Conservation (phyloP, 2,329 filamentous ascomycete genomes). For the Niveomyces coronatus region DNA sequence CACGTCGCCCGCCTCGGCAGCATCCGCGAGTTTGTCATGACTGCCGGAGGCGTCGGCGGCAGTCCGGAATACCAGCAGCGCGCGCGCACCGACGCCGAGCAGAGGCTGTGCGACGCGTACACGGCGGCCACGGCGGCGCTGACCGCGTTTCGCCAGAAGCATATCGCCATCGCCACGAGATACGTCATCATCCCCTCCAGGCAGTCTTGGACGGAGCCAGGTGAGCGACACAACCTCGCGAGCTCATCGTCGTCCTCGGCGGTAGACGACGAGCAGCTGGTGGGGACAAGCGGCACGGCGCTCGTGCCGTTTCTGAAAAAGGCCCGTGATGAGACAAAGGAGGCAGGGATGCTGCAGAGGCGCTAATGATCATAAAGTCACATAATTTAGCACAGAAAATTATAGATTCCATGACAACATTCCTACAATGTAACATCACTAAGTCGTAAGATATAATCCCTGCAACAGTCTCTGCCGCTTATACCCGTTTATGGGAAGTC, state of each 20-base stretch:
- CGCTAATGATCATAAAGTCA: not conserved
- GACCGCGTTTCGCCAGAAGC: constrained; percentile 67
- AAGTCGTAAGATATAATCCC: too few species aligned
- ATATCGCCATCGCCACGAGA: constrained; percentile 79
- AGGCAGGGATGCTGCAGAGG: constrained; percentile 24
- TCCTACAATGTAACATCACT: too few species aligned
- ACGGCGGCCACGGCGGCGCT: constrained; percentile 67
- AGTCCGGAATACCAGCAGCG: too few species aligned
- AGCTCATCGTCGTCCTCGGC: constrained; percentile 30
- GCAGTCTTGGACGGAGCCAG: constrained; percentile 22
- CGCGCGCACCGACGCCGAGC: constrained; percentile 43
- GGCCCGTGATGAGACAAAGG: constrained; percentile 68
- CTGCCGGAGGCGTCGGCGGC: too few species aligned
- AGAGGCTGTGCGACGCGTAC: constrained; percentile 39
- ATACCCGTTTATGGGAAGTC: too few species aligned
- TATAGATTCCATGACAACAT: not conserved
- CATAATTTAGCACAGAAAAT: not conserved
- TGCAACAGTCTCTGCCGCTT: too few species aligned
- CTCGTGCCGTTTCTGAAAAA: constrained; percentile 86
- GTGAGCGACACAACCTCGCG: constrained; percentile 30
- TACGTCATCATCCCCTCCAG: constrained; percentile 79
- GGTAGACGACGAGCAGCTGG: constrained; percentile 40
- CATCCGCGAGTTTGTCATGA: constrained; percentile 59
- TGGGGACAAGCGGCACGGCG: constrained; percentile 79
- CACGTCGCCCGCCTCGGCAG: constrained; percentile 61